Percentiles rank a stretch among this genome's conserved stretches.
These are phyloP conservation scores for Diaporthe sp. DNA, from an alignment of 2,329 filamentous ascomycete species.

Conservation along the genomic window DNA sequence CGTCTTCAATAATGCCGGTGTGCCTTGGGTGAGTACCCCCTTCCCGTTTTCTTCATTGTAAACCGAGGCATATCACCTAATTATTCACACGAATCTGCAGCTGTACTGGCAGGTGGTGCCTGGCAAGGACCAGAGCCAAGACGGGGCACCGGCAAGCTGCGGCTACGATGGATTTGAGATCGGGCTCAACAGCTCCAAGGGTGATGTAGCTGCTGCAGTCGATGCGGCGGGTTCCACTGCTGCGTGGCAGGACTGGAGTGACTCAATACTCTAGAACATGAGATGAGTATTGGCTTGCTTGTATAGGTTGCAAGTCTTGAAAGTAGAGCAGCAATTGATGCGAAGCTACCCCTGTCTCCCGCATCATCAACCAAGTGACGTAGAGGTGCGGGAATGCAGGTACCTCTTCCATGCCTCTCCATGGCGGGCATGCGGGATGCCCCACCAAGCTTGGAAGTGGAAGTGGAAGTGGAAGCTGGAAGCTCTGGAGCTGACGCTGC, in stretches of 20 bases:
- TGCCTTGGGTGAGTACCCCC: neutral
- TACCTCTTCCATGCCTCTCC: constrained; percentile 15
- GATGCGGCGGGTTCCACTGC: neutral
- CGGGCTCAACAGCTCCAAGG: neutral
- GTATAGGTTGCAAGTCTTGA: neutral
- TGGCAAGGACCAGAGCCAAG: constrained; percentile 1
- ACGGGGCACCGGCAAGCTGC: constrained; percentile 15
- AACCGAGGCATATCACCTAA: neutral
- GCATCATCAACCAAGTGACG: constrained; percentile 33
- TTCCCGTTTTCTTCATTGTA: neutral
- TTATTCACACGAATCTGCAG: neutral
- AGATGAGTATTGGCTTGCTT: neutral
- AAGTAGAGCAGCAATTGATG: neutral
- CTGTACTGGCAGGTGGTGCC: constrained; percentile 16
- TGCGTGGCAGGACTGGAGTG: constrained; percentile 3
- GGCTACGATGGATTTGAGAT: constrained; percentile 21
- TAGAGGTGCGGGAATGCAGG: constrained; percentile 38
- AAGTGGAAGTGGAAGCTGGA: too few relatives aligned
- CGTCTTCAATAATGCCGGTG: neutral
- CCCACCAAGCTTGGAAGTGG: constrained; percentile 32
- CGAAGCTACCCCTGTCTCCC: constrained; percentile 37
- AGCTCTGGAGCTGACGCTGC: constrained; percentile 25
- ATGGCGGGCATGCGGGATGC: neutral
- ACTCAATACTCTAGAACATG: neutral
- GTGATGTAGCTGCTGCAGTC: neutral